phyloP scores from a whole-genome alignment of 257 asterid species.

The Scutellaria barbata region DNA sequence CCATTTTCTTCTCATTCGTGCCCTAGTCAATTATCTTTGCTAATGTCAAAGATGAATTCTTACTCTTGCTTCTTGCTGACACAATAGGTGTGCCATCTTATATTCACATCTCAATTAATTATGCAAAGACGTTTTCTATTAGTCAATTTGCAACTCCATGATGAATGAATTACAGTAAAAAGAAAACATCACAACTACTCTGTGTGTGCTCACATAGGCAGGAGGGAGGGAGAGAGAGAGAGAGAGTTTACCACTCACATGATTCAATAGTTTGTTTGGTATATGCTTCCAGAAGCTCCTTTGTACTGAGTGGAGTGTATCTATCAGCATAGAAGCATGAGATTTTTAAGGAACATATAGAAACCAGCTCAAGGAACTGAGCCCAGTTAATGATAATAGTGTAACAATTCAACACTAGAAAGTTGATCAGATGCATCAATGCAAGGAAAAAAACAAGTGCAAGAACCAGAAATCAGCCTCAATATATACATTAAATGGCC shows the following conservation, averaged over 20 bases:
- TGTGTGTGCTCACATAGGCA: not conserved
- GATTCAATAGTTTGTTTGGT: conserved; percentile 71
- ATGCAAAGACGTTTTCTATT: not conserved
- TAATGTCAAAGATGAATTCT: not conserved
- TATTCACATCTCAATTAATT: not conserved
- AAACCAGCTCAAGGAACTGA: conserved; percentile 21
- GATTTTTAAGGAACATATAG: conserved; percentile 22
- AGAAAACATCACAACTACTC: not conserved
- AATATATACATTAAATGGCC: not conserved
- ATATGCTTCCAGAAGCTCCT: conserved; percentile 79
- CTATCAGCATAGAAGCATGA: conserved; percentile 50
- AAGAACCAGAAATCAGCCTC: conserved; percentile 12
- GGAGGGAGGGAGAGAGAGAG: conserved; percentile 28
- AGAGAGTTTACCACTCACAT: conserved; percentile 53
- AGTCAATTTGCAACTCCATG: conserved; percentile 1
- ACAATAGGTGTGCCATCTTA: not conserved
- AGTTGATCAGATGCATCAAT: not conserved
- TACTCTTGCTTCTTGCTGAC: not conserved
- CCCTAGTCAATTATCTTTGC: not conserved
- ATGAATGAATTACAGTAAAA: not conserved
- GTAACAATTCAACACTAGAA: not conserved
- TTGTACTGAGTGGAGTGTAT: conserved; percentile 82
- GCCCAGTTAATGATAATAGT: not conserved
- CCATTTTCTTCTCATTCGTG: not conserved
- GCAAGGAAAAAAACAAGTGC: conserved; percentile 20